phyloP scores from a whole-genome alignment of 768 basidiomycete species.

The Trametes coccinea region DNA sequence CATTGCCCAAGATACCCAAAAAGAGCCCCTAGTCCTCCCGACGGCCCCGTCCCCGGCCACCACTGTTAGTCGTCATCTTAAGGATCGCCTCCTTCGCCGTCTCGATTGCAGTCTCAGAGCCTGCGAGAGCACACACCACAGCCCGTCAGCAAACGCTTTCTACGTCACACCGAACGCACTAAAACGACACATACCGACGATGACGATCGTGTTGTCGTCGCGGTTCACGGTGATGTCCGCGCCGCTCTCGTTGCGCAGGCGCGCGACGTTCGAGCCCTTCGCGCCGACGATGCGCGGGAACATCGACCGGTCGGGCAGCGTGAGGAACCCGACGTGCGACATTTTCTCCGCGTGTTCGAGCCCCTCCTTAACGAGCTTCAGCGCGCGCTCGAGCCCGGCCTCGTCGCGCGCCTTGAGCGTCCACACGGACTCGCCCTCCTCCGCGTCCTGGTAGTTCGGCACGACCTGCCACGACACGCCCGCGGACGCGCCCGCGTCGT shows the following conservation, averaged over 20 bases:
- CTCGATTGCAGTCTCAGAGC: constrained; percentile 64
- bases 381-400: constrained; percentile 73
- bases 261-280: constrained; percentile 87
- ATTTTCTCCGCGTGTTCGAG: constrained; percentile 71
- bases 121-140: constrained; percentile 38
- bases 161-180: background rate
- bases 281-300: constrained; percentile 94
- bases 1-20: constrained; percentile 1
- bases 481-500: constrained; percentile 43
- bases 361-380: constrained; percentile 63
- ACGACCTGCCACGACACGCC: constrained; percentile 75
- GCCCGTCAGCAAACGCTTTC: background rate
- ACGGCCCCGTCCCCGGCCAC: constrained; percentile 26
- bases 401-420: constrained; percentile 81
- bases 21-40: constrained; percentile 22
- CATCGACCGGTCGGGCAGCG: constrained; percentile 73
- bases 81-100: constrained; percentile 80
- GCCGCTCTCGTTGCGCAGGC: constrained; percentile 85
- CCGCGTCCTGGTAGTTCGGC: constrained; percentile 74
- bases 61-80: constrained; percentile 41
- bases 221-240: constrained; percentile 91
- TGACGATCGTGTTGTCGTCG: constrained; percentile 83
- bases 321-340: constrained; percentile 84
- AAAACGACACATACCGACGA: constrained; percentile 63
- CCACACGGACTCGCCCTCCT: constrained; percentile 86